phyloP scores from a whole-genome alignment of 2,329 filamentous ascomycete genomes.

The Eutypa lata region DNA sequence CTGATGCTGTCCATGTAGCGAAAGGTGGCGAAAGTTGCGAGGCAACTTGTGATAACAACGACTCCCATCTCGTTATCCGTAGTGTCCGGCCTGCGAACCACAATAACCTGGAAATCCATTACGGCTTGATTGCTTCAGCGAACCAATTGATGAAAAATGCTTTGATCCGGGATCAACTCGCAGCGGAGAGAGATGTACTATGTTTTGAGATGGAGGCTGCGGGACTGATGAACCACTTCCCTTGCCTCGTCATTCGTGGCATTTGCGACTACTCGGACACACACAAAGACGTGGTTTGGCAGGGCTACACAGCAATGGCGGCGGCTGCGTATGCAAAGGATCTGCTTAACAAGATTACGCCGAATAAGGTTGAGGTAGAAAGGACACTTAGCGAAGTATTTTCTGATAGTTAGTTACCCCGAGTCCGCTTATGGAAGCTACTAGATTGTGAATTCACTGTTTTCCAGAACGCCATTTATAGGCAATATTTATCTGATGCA shows the following conservation, averaged over 20 bases:
- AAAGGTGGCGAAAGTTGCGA: neutral
- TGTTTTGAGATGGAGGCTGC: constrained; percentile 33
- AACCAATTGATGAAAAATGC: constrained; percentile 29
- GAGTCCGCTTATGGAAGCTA: too few species aligned
- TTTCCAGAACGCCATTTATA: too few species aligned
- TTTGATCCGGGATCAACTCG: constrained; percentile 19
- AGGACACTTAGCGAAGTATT: neutral
- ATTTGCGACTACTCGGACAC: constrained; percentile 30
- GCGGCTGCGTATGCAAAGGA: constrained; percentile 24
- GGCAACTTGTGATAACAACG: too few species aligned
- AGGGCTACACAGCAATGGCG: constrained; percentile 19
- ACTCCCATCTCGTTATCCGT: constrained; percentile 2
- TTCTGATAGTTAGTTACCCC: neutral
- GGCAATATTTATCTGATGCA: too few species aligned
- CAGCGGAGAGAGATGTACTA: constrained; percentile 17
- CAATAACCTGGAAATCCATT: constrained; percentile 27
- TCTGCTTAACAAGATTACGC: constrained; percentile 7
- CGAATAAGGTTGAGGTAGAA: constrained; percentile 4
- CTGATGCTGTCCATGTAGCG: constrained; percentile 1
- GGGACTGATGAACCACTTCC: constrained; percentile 28
- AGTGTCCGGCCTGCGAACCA: constrained; percentile 10
- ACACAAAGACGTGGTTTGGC: constrained; percentile 23
- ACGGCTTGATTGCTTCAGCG: constrained; percentile 32
- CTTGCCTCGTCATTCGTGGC: constrained; percentile 27
- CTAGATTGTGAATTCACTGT: too few species aligned